phyloP scores from a whole-genome alignment of 1,284 basidiomycete genomes.

The Trametes sp. region DNA sequence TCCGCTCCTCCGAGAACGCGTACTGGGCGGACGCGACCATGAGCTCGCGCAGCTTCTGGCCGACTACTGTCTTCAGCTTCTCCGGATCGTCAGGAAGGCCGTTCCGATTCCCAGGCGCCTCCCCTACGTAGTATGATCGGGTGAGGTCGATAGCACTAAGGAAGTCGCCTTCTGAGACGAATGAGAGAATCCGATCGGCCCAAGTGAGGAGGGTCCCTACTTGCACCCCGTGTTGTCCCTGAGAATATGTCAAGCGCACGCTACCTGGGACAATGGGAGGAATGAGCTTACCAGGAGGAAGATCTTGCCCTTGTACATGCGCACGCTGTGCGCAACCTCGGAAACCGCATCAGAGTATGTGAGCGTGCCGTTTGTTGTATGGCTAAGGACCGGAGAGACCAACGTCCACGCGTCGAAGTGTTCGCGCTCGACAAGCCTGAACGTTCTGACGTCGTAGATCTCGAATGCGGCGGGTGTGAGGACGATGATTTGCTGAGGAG shows the following conservation, averaged over 20 bases:
- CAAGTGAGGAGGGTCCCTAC: constrained; percentile 93
- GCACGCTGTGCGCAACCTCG: constrained; percentile 77
- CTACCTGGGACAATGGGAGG: neutral
- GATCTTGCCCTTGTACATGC: constrained; percentile 88
- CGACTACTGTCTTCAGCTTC: constrained; percentile 72
- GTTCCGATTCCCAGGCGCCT: constrained; percentile 87
- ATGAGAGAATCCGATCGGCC: constrained; percentile 91
- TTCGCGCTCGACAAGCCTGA: constrained; percentile 64
- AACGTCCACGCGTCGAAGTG: constrained; percentile 63
- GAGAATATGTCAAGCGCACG: constrained; percentile 12
- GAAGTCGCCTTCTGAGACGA: constrained; percentile 90
- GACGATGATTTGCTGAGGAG: constrained; percentile 64
- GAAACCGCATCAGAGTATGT: constrained; percentile 58
- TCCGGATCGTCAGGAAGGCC: constrained; percentile 78
- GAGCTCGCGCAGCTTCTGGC: constrained; percentile 80
- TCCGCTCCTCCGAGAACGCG: constrained; percentile 93
- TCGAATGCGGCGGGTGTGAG: constrained; percentile 67
- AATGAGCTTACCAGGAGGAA: constrained; percentile 84
- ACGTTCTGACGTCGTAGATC: constrained; percentile 72
- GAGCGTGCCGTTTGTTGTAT: constrained; percentile 54
- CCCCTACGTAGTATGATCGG: constrained; percentile 84
- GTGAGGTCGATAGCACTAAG: constrained; percentile 90
- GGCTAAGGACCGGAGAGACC: constrained; percentile 59
- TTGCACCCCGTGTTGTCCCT: constrained; percentile 76
- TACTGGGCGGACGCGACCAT: constrained; percentile 90